Conservation (phyloP, 768 basidiomycete genomes). For the Astraeus odoratus region DNA sequence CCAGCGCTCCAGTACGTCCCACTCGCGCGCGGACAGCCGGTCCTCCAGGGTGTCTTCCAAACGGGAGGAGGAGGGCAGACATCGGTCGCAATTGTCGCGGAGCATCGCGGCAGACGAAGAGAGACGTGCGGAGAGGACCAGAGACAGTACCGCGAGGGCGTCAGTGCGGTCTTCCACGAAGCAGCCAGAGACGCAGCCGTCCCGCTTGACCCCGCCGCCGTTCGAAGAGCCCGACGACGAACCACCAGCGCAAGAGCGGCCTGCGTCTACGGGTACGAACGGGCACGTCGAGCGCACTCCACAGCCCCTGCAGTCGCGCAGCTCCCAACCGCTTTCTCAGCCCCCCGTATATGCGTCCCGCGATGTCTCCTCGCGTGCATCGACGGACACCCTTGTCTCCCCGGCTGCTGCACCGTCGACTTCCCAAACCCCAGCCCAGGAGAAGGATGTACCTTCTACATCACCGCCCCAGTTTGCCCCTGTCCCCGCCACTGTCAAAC, state of each 20-base stretch:
- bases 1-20: conserved; percentile 39
- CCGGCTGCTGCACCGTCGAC: conserved; percentile 5
- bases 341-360: conserved; percentile 1
- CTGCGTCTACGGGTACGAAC: conserved; percentile 4
- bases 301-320: conserved; percentile 12
- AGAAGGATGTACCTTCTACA: conserved; percentile 22
- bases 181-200: conserved; percentile 27
- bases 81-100: conserved; percentile 44
- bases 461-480: conserved; percentile 14
- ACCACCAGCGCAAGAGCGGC: conserved; percentile 10
- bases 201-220: conserved; percentile 22
- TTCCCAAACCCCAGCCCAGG: conserved; percentile 16
- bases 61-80: conserved; percentile 38
- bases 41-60: conserved; percentile 37
- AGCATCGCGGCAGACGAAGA: conserved; percentile 33
- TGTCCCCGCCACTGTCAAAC: conserved; percentile 65
- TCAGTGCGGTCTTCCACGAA: conserved; percentile 36
- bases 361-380: conserved; percentile 2
- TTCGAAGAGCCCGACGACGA: conserved; percentile 29
- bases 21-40: conserved; percentile 52
- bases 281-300: conserved; percentile 7
- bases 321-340: conserved; percentile 8
- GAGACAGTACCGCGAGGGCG: conserved; percentile 32
- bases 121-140: conserved; percentile 30
- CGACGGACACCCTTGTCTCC: conserved; percentile 8